These are phyloP conservation scores for Zanthoxylum bungeanum DNA, from an alignment of 345 rosid species.

Conservation along the genomic window DNA sequence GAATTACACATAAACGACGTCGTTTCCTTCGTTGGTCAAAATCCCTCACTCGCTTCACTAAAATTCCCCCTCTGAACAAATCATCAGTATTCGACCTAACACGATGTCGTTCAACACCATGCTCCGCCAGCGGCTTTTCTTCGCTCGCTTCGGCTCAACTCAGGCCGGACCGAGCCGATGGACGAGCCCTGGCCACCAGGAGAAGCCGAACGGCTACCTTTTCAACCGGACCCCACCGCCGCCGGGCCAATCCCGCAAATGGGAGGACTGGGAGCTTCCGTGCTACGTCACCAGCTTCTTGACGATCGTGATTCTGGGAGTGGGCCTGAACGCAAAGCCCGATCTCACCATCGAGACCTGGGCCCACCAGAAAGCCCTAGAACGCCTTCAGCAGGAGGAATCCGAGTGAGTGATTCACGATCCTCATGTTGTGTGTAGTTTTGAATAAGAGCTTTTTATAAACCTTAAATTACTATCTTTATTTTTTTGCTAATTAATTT, in stretches of 20 bases:
- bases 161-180: constrained; percentile 76
- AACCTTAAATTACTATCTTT: constrained; percentile 2
- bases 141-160: constrained; percentile 42
- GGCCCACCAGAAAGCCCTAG: constrained; percentile 97
- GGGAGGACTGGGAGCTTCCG: constrained; percentile 99
- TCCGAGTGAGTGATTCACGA: constrained; percentile 10
- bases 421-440: too few species aligned
- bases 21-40: background rate
- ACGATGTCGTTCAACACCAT: constrained; percentile 41
- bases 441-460: constrained; percentile 9
- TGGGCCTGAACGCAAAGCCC: constrained; percentile 96
- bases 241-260: constrained; percentile 80
- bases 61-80: background rate
- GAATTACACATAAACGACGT: constrained; percentile 12
- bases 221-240: constrained; percentile 75
- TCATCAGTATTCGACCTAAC: background rate
- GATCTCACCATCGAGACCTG: constrained; percentile 99
- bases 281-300: constrained; percentile 98
- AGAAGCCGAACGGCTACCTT: constrained; percentile 83
- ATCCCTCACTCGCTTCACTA: background rate
- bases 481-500: background rate
- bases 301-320: constrained; percentile 91
- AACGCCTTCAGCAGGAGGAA: constrained; percentile 76
- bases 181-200: constrained; percentile 87
- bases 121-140: constrained; percentile 68